A percentile compares a stretch with the other conserved stretches of the same genome.
These are phyloP conservation scores for Puccinia horiana DNA, from an alignment of 1,284 basidiomycete species.

Conservation along the genomic window DNA sequence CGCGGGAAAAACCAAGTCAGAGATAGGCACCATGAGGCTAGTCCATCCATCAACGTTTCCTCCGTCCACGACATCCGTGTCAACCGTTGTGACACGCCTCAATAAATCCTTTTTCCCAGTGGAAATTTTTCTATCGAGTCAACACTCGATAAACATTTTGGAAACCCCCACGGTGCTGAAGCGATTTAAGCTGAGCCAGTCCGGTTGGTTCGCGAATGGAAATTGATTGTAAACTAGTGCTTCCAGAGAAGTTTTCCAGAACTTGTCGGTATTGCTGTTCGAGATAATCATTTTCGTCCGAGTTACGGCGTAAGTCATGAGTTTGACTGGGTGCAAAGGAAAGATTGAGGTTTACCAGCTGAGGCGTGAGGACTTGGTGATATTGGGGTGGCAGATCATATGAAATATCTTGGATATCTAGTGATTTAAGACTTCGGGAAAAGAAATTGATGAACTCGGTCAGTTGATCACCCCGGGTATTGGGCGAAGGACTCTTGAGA, in stretches of 20 bases:
- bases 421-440: neutral
- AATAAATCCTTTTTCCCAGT: too few species aligned
- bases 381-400: neutral
- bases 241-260: conserved; percentile 1
- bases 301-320: neutral
- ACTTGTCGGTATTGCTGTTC: neutral
- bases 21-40: too few species aligned
- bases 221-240: conserved; percentile 7
- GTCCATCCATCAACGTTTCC: neutral
- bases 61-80: too few species aligned
- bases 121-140: neutral
- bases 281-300: neutral
- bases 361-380: neutral
- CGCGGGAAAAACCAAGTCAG: too few species aligned
- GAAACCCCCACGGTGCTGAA: neutral
- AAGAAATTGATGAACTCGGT: conserved; percentile 21
- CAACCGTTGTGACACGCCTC: too few species aligned
- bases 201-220: neutral
- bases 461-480: neutral
- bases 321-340: neutral
- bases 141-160: neutral
- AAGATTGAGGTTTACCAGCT: neutral
- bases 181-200: neutral
- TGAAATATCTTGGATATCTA: neutral
- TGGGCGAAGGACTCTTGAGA: neutral